phyloP scores from a whole-genome alignment of 140 eudicot species.

The Artemisia princeps region DNA sequence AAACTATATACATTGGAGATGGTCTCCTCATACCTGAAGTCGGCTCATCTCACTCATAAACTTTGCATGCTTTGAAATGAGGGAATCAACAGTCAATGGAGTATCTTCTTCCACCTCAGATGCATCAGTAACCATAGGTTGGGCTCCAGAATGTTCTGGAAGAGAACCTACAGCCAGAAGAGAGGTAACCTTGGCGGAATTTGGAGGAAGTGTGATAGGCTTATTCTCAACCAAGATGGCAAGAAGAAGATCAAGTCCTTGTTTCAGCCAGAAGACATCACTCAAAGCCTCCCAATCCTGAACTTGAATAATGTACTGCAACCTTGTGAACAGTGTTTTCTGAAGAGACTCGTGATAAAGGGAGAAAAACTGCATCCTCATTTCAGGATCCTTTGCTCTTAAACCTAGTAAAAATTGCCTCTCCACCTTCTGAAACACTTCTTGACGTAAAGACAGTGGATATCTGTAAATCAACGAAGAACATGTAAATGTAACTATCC shows the following conservation, averaged over 20 bases:
- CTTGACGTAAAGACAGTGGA: slow-evolving; percentile 71
- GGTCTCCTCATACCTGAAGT: slow-evolving; percentile 49
- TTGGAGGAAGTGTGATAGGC: slow-evolving; percentile 94
- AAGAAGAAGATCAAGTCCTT: slow-evolving; percentile 98
- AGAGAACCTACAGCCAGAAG: slow-evolving; percentile 52
- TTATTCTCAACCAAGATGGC: slow-evolving; percentile 89
- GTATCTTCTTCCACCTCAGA: slow-evolving; percentile 64
- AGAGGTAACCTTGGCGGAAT: slow-evolving; percentile 79
- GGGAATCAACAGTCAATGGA: slow-evolving; percentile 72
- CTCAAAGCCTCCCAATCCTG: slow-evolving; percentile 99
- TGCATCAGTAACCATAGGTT: slow-evolving; percentile 62
- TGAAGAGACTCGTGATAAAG: slow-evolving; percentile 94
- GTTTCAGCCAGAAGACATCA: slow-evolving; percentile 98
- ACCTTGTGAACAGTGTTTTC: slow-evolving; percentile 74
- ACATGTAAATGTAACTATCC: slow-evolving; percentile 1
- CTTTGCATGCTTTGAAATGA: slow-evolving; percentile 67
- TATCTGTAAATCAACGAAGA: slow-evolving; percentile 42
- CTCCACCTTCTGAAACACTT: slow-evolving; percentile 89
- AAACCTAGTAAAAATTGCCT: slow-evolving; percentile 83
- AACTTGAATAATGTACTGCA: slow-evolving; percentile 85
- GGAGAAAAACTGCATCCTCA: slow-evolving; percentile 72
- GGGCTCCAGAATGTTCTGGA: slow-evolving; percentile 55
- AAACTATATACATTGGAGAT: too few relatives aligned
- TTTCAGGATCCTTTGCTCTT: slow-evolving; percentile 92
- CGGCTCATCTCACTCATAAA: slow-evolving; percentile 77